Conservation (phyloP, 768 basidiomycete genomes). For the Suillus occidentalis region DNA sequence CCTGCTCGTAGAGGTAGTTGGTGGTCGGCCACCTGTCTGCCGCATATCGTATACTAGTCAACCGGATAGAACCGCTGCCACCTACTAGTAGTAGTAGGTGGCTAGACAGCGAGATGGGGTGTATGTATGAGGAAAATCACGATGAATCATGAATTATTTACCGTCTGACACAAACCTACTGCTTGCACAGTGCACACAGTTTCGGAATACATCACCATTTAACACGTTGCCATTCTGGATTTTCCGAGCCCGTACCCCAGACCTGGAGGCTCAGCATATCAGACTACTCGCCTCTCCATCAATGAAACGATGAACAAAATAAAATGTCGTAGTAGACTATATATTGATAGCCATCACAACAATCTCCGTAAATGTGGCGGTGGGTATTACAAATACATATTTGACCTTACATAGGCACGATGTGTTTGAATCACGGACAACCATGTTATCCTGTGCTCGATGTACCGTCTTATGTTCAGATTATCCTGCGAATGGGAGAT, state of each 20-base stretch:
- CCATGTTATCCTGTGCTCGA: too few relatives aligned
- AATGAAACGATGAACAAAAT: too few relatives aligned
- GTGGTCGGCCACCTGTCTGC: neutral
- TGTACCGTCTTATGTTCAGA: too few relatives aligned
- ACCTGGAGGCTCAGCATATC: neutral
- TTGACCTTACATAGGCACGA: too few relatives aligned
- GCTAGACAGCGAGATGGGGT: neutral
- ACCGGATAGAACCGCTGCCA: neutral
- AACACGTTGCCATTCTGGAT: neutral
- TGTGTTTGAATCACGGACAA: too few relatives aligned
- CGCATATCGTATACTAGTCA: neutral
- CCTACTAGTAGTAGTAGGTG: too few relatives aligned
- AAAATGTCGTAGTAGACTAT: too few relatives aligned
- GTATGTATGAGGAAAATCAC: neutral
- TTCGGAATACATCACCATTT: neutral
- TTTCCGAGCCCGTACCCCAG: neutral
- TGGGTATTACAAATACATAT: too few relatives aligned
- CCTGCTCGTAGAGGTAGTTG: neutral
- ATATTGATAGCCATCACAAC: too few relatives aligned
- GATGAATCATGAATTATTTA: neutral
- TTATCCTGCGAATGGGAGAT: too few relatives aligned
- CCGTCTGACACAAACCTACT: neutral
- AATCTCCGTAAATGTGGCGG: too few relatives aligned
- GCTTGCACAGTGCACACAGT: neutral
- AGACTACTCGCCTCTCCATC: neutral